Evolutionary conservation across 805 yeast species (phyloP).

Genomic region (Nakazawaea wickerhamii): DNA sequence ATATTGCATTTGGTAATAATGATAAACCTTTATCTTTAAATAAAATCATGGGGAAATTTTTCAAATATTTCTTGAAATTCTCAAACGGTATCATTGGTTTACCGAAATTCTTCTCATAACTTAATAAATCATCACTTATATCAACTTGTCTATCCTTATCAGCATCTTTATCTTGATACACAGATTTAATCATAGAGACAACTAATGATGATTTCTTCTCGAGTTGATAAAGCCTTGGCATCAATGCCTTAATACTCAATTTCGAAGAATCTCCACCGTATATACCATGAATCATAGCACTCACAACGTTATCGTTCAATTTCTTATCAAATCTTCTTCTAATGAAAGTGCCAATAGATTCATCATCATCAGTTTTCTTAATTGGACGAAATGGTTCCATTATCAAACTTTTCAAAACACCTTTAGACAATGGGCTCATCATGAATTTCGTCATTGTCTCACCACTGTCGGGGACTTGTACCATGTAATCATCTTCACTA

Average conservation of each 20-base stretch:
- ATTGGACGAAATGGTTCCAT: slow-evolving; percentile 45
- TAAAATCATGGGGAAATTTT: slow-evolving; percentile 56
- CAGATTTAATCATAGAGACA: slow-evolving; percentile 35
- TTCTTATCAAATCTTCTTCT: slow-evolving; percentile 63
- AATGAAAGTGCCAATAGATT: slow-evolving; percentile 63
- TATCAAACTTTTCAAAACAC: slow-evolving; percentile 37
- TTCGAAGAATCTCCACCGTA: slow-evolving; percentile 78
- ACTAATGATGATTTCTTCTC: slow-evolving; percentile 56
- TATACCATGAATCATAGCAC: slow-evolving; percentile 85
- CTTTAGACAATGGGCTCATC: slow-evolving; percentile 38
- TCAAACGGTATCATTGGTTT: slow-evolving; percentile 35
- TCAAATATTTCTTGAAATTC: slow-evolving; percentile 32
- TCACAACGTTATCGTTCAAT: slow-evolving; percentile 50
- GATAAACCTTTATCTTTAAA: slow-evolving; percentile 50
- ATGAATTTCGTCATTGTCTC: slow-evolving; percentile 30
- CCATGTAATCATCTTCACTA: slow-evolving; percentile 32
- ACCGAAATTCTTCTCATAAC: slow-evolving; percentile 33
- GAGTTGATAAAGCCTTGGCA: slow-evolving; percentile 48
- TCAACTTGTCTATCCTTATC: not conserved
- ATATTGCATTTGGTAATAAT: slow-evolving; percentile 41
- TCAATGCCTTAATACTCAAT: slow-evolving; percentile 59
- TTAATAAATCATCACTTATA: slow-evolving; percentile 26
- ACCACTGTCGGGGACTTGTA: slow-evolving; percentile 48
- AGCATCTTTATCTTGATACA: slow-evolving; percentile 20
- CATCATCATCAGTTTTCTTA: slow-evolving; percentile 42